Base-by-base conservation (phyloP, 352 stramenopile genomes). In the Phytophthora boehmeriae region DNA sequence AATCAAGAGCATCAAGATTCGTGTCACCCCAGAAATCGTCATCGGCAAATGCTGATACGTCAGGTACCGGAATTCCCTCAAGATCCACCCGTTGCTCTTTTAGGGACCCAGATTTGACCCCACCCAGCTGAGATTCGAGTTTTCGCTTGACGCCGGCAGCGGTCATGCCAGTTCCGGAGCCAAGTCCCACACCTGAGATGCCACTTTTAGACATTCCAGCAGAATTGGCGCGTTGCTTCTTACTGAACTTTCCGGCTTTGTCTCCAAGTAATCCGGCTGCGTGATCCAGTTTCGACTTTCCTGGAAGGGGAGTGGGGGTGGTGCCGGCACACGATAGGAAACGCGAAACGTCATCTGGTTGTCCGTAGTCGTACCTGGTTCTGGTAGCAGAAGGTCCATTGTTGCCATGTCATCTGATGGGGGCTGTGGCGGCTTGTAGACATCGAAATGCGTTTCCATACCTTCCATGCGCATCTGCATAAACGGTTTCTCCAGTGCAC, bases 11-110 rank as follows among this genome's bases (percentile, higher is more conserved):
- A 60, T 94, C 87, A 45, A 96, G 63, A 60, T 96, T 94, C 8
- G 87, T 94, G 42, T 94, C 83, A 11, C 87, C 87, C 87, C 87
- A 96, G 44, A 96, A 96, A 53, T 94, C 85, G 47, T 96, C 87
- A 47, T 96, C 85, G 39, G 83, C 83, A 54, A 94, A 92, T 43
- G 90, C 85, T 0, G 79, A 81, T 34, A 82, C 69, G 23, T 93
- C 83, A 0, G 81, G 76, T 1, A 95, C 58, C 6, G 86, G 86
- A 39, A 93, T 90, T 1, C 83, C 86, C 46, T 92, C 84, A 13
- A 92, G 72, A 62, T 95, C 83, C 8, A 92, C 71, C 20, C 83
- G 80, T 38, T 89, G 82, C 46, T 92, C 81, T 49, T 95, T 90
- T 20, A 56, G 60, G 36, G 51, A 25, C 0, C 54, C 63, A 22